These are phyloP conservation scores for Phytophthora capsici DNA, from an alignment of 352 stramenopile species.

Conservation along the genomic window DNA sequence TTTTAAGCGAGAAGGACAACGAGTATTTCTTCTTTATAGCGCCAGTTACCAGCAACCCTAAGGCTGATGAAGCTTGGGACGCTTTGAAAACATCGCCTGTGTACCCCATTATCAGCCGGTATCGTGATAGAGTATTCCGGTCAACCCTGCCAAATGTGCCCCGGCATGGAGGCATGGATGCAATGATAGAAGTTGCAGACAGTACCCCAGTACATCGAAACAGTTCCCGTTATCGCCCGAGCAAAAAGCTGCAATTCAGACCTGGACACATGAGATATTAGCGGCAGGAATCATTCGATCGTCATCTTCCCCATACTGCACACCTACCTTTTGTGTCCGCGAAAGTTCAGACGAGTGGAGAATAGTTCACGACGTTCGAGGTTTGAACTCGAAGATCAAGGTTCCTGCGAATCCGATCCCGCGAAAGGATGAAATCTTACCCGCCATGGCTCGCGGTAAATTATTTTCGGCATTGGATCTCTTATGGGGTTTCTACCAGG, in stretches of 20 bases:
- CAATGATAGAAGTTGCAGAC: conserved; percentile 2
- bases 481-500: conserved; percentile 10
- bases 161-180: not conserved
- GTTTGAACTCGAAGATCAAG: not conserved
- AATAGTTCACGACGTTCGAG: conserved; percentile 18
- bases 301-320: conserved; percentile 2
- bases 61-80: not conserved
- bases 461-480: conserved; percentile 12
- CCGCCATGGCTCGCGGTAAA: conserved; percentile 1
- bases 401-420: conserved; percentile 11
- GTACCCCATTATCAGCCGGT: not conserved
- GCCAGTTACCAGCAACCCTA: not conserved
- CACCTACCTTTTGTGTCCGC: conserved; percentile 14
- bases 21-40: conserved; percentile 6
- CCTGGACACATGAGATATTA: conserved; percentile 8
- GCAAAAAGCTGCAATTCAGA: conserved; percentile 5
- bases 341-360: conserved; percentile 6
- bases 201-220: conserved; percentile 4
- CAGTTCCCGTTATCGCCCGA: conserved; percentile 8
- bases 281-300: conserved; percentile 2
- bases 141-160: not conserved
- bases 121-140: conserved; percentile 3
- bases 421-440: conserved; percentile 13
- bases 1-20: not conserved
- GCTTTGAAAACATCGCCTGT: not conserved